phyloP scores from a whole-genome alignment of 2,329 filamentous ascomycete genomes.

The Colletotrichum sp. region DNA sequence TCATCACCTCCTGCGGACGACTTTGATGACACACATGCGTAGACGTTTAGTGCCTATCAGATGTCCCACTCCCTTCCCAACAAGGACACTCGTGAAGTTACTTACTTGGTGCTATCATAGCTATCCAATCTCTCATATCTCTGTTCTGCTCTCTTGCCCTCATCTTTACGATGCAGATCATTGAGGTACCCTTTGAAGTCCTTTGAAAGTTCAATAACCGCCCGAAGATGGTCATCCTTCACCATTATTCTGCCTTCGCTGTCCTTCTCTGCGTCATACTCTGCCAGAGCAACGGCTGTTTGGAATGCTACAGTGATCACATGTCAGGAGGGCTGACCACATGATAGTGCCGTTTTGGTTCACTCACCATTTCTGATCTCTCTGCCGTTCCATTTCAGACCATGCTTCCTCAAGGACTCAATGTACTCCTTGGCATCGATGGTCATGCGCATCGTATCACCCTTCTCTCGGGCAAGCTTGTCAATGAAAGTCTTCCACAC shows the following conservation, averaged over 20 bases:
- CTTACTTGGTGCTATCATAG: background rate
- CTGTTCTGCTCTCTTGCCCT: background rate
- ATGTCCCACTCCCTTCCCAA: no score
- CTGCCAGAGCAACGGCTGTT: conserved; percentile 31
- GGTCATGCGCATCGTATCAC: conserved; percentile 25
- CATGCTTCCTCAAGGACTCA: background rate
- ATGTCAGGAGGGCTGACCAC: no score
- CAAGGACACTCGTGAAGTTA: no score
- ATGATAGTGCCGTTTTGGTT: no score
- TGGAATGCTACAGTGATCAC: conserved; percentile 24
- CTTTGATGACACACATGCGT: no score
- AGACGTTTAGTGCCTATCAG: no score
- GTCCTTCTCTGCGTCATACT: conserved; percentile 20
- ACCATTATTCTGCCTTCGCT: conserved; percentile 16
- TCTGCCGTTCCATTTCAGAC: conserved; percentile 26
- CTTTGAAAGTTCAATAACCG: conserved; percentile 19
- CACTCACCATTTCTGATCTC: conserved; percentile 28
- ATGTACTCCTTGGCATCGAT: conserved; percentile 24
- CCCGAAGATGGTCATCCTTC: conserved; percentile 22
- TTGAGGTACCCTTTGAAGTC: conserved; percentile 23
- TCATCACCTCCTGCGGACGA: no score
- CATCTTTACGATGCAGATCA: background rate
- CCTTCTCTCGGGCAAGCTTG: conserved; percentile 28
- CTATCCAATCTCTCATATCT: background rate
- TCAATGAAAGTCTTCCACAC: conserved; percentile 32